These are phyloP conservation scores for Rehmannia glutinosa DNA, from an alignment of 257 asterid species.

Conservation along the genomic window DNA sequence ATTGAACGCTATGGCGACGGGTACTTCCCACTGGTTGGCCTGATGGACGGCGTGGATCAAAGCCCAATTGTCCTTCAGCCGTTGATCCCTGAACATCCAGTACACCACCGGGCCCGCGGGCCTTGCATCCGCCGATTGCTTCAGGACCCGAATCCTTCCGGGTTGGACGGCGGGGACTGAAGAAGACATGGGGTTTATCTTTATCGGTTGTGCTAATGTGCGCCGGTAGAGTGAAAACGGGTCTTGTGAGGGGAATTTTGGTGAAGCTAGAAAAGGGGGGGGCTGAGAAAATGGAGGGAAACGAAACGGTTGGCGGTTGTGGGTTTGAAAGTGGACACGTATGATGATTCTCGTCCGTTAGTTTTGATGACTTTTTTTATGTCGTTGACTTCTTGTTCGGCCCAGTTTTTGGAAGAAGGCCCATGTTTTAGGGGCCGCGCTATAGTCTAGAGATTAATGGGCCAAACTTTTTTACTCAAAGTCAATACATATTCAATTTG, in stretches of 20 bases:
- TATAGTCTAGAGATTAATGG: too few relatives aligned
- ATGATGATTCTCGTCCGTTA: not conserved
- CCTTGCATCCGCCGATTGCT: slow-evolving; percentile 30
- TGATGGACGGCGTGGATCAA: slow-evolving; percentile 90
- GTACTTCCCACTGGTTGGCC: slow-evolving; percentile 66
- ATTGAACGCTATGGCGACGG: slow-evolving; percentile 83
- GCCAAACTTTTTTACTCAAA: too few relatives aligned
- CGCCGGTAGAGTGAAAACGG: slow-evolving; percentile 17
- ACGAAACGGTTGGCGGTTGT: slow-evolving; percentile 44
- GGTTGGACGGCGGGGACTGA: slow-evolving; percentile 51
- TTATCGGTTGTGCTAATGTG: slow-evolving; percentile 8
- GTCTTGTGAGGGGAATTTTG: not conserved
- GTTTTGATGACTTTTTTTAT: not conserved
- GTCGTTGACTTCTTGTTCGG: not conserved
- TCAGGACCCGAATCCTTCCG: slow-evolving; percentile 69
- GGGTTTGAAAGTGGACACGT: slow-evolving; percentile 70
- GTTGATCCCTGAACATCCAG: slow-evolving; percentile 99
- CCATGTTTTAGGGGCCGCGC: too few relatives aligned
- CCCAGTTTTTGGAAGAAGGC: too few relatives aligned
- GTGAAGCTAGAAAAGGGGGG: not conserved
- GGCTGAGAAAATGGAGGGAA: slow-evolving; percentile 65
- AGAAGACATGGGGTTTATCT: slow-evolving; percentile 44
- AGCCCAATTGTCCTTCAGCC: slow-evolving; percentile 93
- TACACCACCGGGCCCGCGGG: slow-evolving; percentile 81
- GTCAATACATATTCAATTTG: too few relatives aligned